phyloP scores from a whole-genome alignment of 2,329 filamentous ascomycete genomes.

The Elsinoe arachidis region DNA sequence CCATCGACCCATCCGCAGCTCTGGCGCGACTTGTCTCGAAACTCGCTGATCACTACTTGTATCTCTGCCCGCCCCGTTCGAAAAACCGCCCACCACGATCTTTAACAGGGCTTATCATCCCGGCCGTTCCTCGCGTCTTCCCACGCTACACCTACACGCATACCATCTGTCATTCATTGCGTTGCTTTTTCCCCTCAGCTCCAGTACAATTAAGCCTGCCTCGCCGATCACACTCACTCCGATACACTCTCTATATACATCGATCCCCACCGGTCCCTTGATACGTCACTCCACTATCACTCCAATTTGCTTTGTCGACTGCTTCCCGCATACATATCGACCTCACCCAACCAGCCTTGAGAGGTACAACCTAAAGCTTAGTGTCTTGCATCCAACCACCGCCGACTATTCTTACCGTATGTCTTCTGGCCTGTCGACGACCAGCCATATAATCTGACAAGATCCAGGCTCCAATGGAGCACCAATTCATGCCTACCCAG shows the following conservation, averaged over 20 bases:
- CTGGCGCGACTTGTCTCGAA: constrained; percentile 10
- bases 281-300: constrained; percentile 10
- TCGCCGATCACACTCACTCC: constrained; percentile 12
- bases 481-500: constrained; percentile 28
- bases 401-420: constrained; percentile 1
- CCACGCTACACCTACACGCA: constrained; percentile 3
- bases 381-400: not conserved
- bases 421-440: not conserved
- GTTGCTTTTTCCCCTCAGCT: constrained; percentile 19
- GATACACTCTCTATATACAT: constrained; percentile 1
- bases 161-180: constrained; percentile 19
- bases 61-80: constrained; percentile 19
- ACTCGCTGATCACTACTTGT: constrained; percentile 20
- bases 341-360: not conserved
- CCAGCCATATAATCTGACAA: constrained; percentile 2
- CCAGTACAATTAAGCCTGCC: not conserved
- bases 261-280: not conserved
- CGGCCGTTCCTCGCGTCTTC: constrained; percentile 15
- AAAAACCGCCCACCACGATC: constrained; percentile 16
- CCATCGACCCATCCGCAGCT: constrained; percentile 9
- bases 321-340: constrained; percentile 5
- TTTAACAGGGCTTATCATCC: constrained; percentile 20
- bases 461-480: constrained; percentile 24
- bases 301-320: constrained; percentile 7
- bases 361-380: constrained; percentile 8